Conservation (phyloP, 2,329 filamentous ascomycete species). For the Stagonosporopsis cucurbitacearum region DNA sequence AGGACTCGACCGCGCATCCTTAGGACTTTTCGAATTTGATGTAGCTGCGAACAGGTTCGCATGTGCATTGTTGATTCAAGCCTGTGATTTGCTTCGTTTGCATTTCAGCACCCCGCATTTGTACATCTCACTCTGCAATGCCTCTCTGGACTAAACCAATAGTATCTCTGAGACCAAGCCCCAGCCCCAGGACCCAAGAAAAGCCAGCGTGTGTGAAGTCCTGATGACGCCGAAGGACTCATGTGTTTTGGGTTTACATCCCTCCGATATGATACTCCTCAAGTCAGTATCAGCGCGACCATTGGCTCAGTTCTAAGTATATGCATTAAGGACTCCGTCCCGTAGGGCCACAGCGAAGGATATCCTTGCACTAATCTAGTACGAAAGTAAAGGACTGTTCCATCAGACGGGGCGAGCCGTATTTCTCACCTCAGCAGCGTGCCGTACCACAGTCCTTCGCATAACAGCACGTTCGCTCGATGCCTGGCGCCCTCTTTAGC, state of each 20-base stretch:
- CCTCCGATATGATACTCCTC: constrained; percentile 14
- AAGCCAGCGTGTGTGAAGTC: constrained; percentile 4
- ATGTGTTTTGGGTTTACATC: constrained; percentile 13
- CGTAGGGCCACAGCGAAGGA: constrained; percentile 2
- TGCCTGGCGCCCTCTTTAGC: background rate
- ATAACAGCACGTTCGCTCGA: background rate
- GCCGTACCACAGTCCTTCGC: constrained; percentile 14
- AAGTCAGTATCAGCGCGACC: constrained; percentile 20
- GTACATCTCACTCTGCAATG: constrained; percentile 15
- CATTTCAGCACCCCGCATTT: constrained; percentile 11
- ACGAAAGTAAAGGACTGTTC: constrained; percentile 6
- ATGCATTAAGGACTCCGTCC: background rate
- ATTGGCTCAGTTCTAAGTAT: constrained; percentile 3
- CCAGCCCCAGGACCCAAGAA: background rate
- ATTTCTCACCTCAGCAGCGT: constrained; percentile 14
- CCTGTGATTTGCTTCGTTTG: constrained; percentile 7
- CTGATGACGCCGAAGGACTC: constrained; percentile 25
- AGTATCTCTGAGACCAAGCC: constrained; percentile 1
- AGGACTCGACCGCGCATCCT: background rate
- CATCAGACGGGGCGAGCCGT: constrained; percentile 27
- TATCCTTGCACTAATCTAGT: background rate
- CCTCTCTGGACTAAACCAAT: constrained; percentile 11
- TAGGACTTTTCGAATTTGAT: background rate
- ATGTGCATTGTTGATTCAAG: constrained; percentile 21
- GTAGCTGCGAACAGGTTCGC: constrained; percentile 23